These are phyloP conservation scores for Podospora comata DNA, from an alignment of 495 filamentous ascomycete genomes.

Conservation along the genomic window DNA sequence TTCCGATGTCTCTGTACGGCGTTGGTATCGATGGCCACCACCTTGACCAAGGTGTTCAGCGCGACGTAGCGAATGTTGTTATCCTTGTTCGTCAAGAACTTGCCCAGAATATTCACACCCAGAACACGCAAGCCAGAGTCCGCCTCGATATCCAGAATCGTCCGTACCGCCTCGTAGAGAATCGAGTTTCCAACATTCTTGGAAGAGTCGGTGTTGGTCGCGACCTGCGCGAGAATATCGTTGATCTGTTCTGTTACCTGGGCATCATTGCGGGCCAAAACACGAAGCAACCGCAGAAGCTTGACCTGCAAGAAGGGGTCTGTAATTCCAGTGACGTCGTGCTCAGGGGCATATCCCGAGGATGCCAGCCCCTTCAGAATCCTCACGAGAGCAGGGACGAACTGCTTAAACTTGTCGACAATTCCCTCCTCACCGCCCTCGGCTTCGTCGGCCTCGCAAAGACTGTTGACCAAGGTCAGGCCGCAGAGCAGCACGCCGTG, in stretches of 20 bases:
- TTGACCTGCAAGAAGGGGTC: slow-evolving; percentile 99
- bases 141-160: slow-evolving; percentile 96
- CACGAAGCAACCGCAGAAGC: slow-evolving; percentile 79
- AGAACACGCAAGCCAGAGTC: slow-evolving; percentile 90
- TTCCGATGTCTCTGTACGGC: slow-evolving; percentile 96
- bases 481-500: slow-evolving; percentile 93
- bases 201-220: slow-evolving; percentile 94
- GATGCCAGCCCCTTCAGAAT: slow-evolving; percentile 86
- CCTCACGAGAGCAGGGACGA: slow-evolving; percentile 76
- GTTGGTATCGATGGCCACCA: slow-evolving; percentile 96
- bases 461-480: slow-evolving; percentile 82
- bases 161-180: slow-evolving; percentile 94
- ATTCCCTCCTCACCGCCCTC: slow-evolving; percentile 83
- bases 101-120: slow-evolving; percentile 96
- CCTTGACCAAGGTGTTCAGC: slow-evolving; percentile 94
- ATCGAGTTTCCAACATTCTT: slow-evolving; percentile 99
- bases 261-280: slow-evolving; percentile 81
- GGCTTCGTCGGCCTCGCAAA: slow-evolving; percentile 90
- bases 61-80: slow-evolving; percentile 99
- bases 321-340: slow-evolving; percentile 96
- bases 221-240: slow-evolving; percentile 96
- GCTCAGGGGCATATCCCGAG: slow-evolving; percentile 95
- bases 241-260: slow-evolving; percentile 96
- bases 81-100: slow-evolving; percentile 95
- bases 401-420: slow-evolving; percentile 82